phyloP scores from a whole-genome alignment of 169 alveolate species.

The Babesia divergens region DNA sequence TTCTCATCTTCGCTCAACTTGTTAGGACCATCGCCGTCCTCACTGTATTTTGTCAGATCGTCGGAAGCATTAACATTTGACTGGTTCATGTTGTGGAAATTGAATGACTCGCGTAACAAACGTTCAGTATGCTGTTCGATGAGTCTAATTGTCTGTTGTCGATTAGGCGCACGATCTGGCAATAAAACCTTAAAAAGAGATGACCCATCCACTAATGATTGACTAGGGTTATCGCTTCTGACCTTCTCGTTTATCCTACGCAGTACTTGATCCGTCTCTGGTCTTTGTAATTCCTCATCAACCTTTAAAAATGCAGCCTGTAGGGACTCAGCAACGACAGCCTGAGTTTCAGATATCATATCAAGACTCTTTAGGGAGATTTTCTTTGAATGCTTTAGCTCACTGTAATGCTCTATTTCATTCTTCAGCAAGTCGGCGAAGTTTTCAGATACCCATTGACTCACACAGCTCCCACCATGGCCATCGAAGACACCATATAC shows the following conservation, averaged over 20 bases:
- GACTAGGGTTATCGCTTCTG: conserved; percentile 16
- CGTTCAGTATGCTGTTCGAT: conserved; percentile 44
- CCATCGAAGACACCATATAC: conserved; percentile 97
- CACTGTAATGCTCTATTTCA: conserved; percentile 17
- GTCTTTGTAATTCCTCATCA: conserved; percentile 52
- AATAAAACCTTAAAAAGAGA: conserved; percentile 50
- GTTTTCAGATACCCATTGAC: conserved; percentile 87
- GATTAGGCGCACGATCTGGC: conserved; percentile 36
- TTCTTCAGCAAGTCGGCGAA: conserved; percentile 71
- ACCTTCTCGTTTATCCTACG: conserved; percentile 15
- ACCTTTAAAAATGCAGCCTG: conserved; percentile 51
- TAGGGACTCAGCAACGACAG: conserved; percentile 51
- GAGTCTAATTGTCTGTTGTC: conserved; percentile 47
- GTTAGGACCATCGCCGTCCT: conserved; percentile 11
- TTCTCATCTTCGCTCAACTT: conserved; percentile 7
- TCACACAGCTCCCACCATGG: conserved; percentile 96
- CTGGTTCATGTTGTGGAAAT: conserved; percentile 1
- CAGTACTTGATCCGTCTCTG: conserved; percentile 47
- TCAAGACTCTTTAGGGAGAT: conserved; percentile 9
- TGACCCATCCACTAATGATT: conserved; percentile 2
- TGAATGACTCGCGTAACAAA: conserved; percentile 10
- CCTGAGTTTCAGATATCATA: conserved; percentile 13
- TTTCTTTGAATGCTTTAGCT: not conserved
- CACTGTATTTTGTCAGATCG: not conserved
- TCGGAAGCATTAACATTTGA: not conserved